phyloP scores from a whole-genome alignment of 176 grass and related monocot genomes.

The Hordeum vulgare region MorexV3_pseudomolecules_assembly NC_058524.1:288429552-288430051 shows the following conservation, averaged over 20 bases:
- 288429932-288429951: slow-evolving; percentile 45
- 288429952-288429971: slow-evolving; percentile 18
- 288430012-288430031: too few relatives aligned
- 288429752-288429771: background rate
- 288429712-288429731: too few relatives aligned
- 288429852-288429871: slow-evolving; percentile 43
- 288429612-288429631: too few relatives aligned
- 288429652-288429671: too few relatives aligned
- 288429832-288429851: slow-evolving; percentile 63
- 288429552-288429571: too few relatives aligned
- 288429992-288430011: too few relatives aligned
- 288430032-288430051: background rate
- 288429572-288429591: too few relatives aligned
- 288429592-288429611: too few relatives aligned
- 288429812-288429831: slow-evolving; percentile 51
- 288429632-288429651: too few relatives aligned
- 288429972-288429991: slow-evolving; percentile 48
- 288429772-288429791: slow-evolving; percentile 21
- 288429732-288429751: too few relatives aligned
- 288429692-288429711: too few relatives aligned
- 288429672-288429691: too few relatives aligned
- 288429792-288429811: slow-evolving; percentile 23
- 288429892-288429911: slow-evolving; percentile 57
- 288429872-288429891: slow-evolving; percentile 45
- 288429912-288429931: slow-evolving; percentile 55